Evolutionary conservation across 2,329 filamentous ascomycete genomes (phyloP), one percentile per base, ranked within the genome.

Genomic region (Aspergillus calidoustus): DNA sequence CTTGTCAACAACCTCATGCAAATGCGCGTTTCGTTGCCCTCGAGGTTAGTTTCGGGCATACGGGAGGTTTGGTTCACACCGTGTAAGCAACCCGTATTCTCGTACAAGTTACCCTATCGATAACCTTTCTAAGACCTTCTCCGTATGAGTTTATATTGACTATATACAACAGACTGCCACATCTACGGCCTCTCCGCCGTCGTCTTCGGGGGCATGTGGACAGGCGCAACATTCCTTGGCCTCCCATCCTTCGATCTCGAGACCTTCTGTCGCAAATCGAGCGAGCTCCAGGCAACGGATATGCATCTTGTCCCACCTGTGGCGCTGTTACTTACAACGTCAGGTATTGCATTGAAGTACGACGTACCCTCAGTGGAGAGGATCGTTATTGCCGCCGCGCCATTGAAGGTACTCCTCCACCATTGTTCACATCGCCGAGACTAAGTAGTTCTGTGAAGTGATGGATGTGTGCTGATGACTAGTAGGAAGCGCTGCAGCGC

Each of bases 1-100:
- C 86, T 96, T 62, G 86, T 93, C 11, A 80, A 90, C 61, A 94
- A 95, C 72, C 69, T 86, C 8, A 48, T 67, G n/a, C 59, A 48
- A 17, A 61, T 67, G 57, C 67, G 67, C 19, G 62, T 54, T 22
- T 59, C 65, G 2, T 60, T 67, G 56, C 65, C 67, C 4, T 28
- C 28, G 8, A 59, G 62, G 23, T 31, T 68, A 22, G 66, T 67
- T 47, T 60, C 60, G 17, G 60, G 31, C 11, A 64, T 68, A 22
- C 61, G 66, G 15, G 66, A 68, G 30, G 66, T 67, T 11, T 68
- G 62, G 31, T 68, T 68, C 51, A 55, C 64, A 11, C 66, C 66
- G 1, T 68, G 66, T 68, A 60, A 60, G 64, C 46, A 19, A 6
- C 17, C 19, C 11, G 4, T 28, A 28, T 28, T 28, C 25, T 28